Conservation (phyloP, 305 asterid genomes). For the Solanum hybrid region DNA sequence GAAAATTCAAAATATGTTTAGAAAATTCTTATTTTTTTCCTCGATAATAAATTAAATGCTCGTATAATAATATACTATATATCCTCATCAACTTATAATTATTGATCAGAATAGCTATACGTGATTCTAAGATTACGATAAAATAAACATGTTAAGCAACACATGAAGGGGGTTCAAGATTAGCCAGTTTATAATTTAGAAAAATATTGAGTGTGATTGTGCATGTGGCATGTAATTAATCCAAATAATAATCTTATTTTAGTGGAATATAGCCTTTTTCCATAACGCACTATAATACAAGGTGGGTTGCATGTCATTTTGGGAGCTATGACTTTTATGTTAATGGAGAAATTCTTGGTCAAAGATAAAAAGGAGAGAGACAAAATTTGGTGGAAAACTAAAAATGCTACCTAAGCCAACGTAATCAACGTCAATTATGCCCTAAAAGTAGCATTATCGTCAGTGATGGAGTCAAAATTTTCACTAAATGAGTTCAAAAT, state of each 20-base stretch:
- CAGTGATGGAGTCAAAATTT: too few species aligned
- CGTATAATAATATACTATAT: neutral
- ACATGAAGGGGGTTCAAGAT: neutral
- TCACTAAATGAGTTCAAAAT: too few species aligned
- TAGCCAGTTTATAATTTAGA: neutral
- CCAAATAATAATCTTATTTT: neutral
- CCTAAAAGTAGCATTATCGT: neutral
- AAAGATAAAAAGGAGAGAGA: neutral
- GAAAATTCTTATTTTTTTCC: neutral
- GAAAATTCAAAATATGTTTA: neutral
- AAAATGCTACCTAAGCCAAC: neutral
- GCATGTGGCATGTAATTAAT: neutral
- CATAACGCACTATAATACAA: neutral
- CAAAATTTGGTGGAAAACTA: neutral
- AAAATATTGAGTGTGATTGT: neutral
- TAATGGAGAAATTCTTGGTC: neutral
- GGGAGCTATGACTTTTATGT: neutral
- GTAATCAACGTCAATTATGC: neutral
- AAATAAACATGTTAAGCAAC: neutral
- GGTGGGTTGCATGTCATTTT: neutral
- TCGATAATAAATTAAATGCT: neutral
- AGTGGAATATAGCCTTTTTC: neutral
- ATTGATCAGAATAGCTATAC: neutral
- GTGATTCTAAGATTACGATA: neutral
- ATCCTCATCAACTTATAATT: neutral